These are phyloP conservation scores for Russula earlei DNA, from an alignment of 768 basidiomycete genomes.

Conservation along the genomic window DNA sequence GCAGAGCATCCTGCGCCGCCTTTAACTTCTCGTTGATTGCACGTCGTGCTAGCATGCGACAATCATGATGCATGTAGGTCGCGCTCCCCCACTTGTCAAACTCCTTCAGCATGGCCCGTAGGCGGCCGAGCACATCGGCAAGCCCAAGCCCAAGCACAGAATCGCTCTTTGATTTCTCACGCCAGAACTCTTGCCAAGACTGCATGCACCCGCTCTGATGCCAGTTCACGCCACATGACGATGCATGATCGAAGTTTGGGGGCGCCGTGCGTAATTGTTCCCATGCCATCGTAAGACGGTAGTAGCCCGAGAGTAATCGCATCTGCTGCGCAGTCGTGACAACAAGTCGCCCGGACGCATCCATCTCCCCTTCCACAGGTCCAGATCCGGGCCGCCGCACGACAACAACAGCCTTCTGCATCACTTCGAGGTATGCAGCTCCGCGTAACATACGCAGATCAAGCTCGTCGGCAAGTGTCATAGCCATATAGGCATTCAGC, in stretches of 20 bases:
- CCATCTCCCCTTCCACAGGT: slow-evolving; percentile 21
- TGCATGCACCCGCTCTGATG: slow-evolving; percentile 64
- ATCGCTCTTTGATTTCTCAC: slow-evolving; percentile 59
- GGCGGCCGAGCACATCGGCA: slow-evolving; percentile 58
- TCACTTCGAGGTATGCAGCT: slow-evolving; percentile 62
- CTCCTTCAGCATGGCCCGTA: slow-evolving; percentile 54
- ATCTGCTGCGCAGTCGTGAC: slow-evolving; percentile 52
- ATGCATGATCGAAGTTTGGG: slow-evolving; percentile 54
- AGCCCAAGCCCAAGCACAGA: slow-evolving; percentile 47
- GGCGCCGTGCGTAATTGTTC: slow-evolving; percentile 50
- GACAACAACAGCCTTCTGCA: slow-evolving; percentile 47
- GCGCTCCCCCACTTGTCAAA: slow-evolving; percentile 63
- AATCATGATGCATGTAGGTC: slow-evolving; percentile 75
- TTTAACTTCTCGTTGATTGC: slow-evolving; percentile 47
- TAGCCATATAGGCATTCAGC: slow-evolving; percentile 62
- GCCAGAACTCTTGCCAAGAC: slow-evolving; percentile 74
- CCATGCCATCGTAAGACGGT: slow-evolving; percentile 59
- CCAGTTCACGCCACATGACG: slow-evolving; percentile 58
- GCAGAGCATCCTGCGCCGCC: slow-evolving; percentile 46
- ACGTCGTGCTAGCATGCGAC: slow-evolving; percentile 48
- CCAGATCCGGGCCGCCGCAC: slow-evolving; percentile 19
- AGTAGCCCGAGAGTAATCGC: slow-evolving; percentile 59
- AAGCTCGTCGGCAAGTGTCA: slow-evolving; percentile 66
- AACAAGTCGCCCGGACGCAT: slow-evolving; percentile 39
- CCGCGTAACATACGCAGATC: slow-evolving; percentile 51